phyloP scores from a whole-genome alignment of 441 rosid species.

The Syzygium syzygioides region DNA sequence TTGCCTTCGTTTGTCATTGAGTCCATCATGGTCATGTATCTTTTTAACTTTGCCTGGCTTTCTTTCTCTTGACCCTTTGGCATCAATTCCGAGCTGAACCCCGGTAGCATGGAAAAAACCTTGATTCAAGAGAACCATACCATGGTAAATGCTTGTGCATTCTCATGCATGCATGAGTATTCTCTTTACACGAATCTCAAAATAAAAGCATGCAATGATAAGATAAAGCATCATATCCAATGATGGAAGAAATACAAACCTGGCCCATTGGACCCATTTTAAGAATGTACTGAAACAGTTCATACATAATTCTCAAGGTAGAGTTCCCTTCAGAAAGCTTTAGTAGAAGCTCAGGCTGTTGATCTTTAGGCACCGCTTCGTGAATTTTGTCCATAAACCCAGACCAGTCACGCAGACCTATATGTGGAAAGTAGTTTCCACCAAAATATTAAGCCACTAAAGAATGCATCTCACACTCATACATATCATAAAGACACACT shows the following conservation, averaged over 20 bases:
- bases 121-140: constrained; percentile 10
- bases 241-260: constrained; percentile 29
- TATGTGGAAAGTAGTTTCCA: constrained; percentile 11
- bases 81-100: constrained; percentile 78
- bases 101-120: constrained; percentile 86
- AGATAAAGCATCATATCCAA: background rate
- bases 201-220: background rate
- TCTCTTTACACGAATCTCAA: background rate
- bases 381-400: constrained; percentile 93
- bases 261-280: constrained; percentile 88
- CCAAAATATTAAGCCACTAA: background rate
- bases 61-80: constrained; percentile 90
- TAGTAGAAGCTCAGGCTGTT: constrained; percentile 89
- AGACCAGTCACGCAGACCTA: constrained; percentile 91
- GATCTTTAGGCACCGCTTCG: constrained; percentile 89
- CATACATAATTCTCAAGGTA: constrained; percentile 85
- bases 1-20: constrained; percentile 86
- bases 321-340: constrained; percentile 83
- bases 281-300: constrained; percentile 67
- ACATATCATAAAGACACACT: background rate
- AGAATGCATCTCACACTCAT: background rate
- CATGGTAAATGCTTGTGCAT: background rate
- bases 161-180: background rate
- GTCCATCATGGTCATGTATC: constrained; percentile 96
- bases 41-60: constrained; percentile 83